These are phyloP conservation scores for Starmera stellimalicola DNA, from an alignment of 1,139 yeast species.

Conservation along the genomic window DNA sequence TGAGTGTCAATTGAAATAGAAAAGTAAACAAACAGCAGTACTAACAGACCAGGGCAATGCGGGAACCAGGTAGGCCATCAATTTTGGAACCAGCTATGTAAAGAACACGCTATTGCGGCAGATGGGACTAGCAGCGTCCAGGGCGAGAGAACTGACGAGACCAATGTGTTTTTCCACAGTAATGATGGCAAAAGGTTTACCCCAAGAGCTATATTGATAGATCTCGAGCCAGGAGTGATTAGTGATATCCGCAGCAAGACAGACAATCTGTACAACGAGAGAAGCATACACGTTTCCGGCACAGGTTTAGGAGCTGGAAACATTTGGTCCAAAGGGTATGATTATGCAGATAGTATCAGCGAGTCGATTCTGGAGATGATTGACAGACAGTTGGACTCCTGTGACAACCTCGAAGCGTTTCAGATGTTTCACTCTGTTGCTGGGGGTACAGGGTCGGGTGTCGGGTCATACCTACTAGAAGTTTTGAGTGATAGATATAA, in stretches of 20 bases:
- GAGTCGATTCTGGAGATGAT: slow-evolving; percentile 75
- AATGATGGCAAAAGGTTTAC: slow-evolving; percentile 73
- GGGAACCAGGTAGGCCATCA: slow-evolving; percentile 94
- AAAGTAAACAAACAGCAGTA: slow-evolving; percentile 5
- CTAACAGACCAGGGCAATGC: slow-evolving; percentile 68
- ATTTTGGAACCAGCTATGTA: slow-evolving; percentile 86
- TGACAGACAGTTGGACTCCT: slow-evolving; percentile 84
- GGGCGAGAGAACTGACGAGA: slow-evolving; percentile 52
- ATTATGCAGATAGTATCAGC: slow-evolving; percentile 57
- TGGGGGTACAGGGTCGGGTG: slow-evolving; percentile 97
- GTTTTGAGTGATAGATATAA: slow-evolving; percentile 71
- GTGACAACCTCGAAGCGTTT: slow-evolving; percentile 85
- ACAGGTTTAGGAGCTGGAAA: slow-evolving; percentile 92
- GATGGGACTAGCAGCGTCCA: slow-evolving; percentile 49
- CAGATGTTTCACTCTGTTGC: slow-evolving; percentile 94
- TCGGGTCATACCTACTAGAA: slow-evolving; percentile 78
- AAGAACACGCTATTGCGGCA: slow-evolving; percentile 73
- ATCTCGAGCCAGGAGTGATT: slow-evolving; percentile 86
- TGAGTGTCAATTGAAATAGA: slow-evolving; percentile 11
- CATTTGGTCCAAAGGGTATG: slow-evolving; percentile 90
- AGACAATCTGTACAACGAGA: slow-evolving; percentile 71
- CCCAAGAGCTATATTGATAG: slow-evolving; percentile 79
- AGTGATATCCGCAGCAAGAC: slow-evolving; percentile 47
- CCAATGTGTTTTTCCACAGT: slow-evolving; percentile 76
- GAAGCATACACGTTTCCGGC: slow-evolving; percentile 70